Evolutionary conservation across 2,329 filamentous ascomycete genomes (phyloP), one percentile per base, ranked within the genome.

Genomic region (Fusarium tjaetaba): DNA sequence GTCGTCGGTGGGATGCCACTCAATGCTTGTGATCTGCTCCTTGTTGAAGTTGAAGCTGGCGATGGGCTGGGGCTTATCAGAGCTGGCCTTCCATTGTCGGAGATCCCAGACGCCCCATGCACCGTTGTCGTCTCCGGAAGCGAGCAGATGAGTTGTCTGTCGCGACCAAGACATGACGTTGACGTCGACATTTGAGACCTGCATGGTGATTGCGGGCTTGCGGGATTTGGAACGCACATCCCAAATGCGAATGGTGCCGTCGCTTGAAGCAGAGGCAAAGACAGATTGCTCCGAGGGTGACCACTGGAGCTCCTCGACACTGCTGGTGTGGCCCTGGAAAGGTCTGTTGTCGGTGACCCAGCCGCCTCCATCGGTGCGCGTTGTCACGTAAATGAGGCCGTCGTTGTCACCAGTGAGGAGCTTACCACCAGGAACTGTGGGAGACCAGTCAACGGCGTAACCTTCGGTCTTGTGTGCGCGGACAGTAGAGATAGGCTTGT

Each of bases 1-100:
- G 86, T 99, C 96, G 79, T 99, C 96, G 2, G 94, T 96, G 5
- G 96, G 96, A 83, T 98, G 96, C 96, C 96, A 99, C 85, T 98
- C 95, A 43, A 99, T 89, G 76, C 93, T 94, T 11, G 96, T 99
- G 78, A 99, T 94, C 77, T 97, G 96, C 83, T 98, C 94, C 83
- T 94, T 96, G 88, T 99, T 95, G 87, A 97, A 98, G 79, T 91
- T 88, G 85, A 98, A 99, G 77, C 92, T 93, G 7, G 96, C 96
- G n/a, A 98, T 93, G 2, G 96, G 93, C 53, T 91, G 91, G 11
- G 93, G 92, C 84, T 87, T 89, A 76, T 88, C 84, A 11, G 85
- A 84, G 38, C 85, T 81, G 64, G 81, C 82, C 85, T 97, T 98
- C 96, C 96, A 98, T 82, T 97, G 93, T 61, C 96, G 90, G 79